Evolutionary conservation across 129 eudicot species (phyloP).

Genomic region (Silybum marianum): DNA sequence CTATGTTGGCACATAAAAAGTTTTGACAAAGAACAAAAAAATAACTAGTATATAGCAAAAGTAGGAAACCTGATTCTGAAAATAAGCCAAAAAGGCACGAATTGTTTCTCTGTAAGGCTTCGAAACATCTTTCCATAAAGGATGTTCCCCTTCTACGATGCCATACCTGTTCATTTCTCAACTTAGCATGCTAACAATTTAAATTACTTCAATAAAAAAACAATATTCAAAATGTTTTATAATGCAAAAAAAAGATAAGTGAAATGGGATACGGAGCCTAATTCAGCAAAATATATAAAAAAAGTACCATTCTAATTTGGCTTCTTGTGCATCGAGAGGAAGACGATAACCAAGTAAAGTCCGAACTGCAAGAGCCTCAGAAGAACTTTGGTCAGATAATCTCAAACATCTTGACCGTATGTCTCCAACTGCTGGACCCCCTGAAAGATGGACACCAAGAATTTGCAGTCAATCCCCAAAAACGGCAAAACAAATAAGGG

Average conservation of each 20-base stretch:
- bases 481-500: background rate
- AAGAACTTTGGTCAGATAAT: conserved; percentile 84
- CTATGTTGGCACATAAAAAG: background rate
- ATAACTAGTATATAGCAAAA: background rate
- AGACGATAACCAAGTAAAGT: conserved; percentile 85
- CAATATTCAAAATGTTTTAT: background rate
- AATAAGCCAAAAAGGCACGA: conserved; percentile 80
- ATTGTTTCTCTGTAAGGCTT: conserved; percentile 94
- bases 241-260: background rate
- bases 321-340: conserved; percentile 69
- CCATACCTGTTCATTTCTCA: conserved; percentile 62
- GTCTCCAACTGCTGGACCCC: conserved; percentile 99
- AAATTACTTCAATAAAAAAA: background rate
- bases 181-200: conserved; percentile 35
- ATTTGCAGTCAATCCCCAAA: background rate
- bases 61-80: conserved; percentile 78
- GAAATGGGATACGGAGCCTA: background rate
- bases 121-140: conserved; percentile 90
- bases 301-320: conserved; percentile 92
- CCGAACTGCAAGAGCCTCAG: conserved; percentile 92
- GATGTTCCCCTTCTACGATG: conserved; percentile 92
- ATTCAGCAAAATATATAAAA: background rate
- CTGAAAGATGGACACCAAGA: conserved; percentile 43
- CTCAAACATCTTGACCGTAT: conserved; percentile 94
- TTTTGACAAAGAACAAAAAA: background rate